phyloP scores from a whole-genome alignment of 257 asterid genomes.

The Petrea volubilis region DNA sequence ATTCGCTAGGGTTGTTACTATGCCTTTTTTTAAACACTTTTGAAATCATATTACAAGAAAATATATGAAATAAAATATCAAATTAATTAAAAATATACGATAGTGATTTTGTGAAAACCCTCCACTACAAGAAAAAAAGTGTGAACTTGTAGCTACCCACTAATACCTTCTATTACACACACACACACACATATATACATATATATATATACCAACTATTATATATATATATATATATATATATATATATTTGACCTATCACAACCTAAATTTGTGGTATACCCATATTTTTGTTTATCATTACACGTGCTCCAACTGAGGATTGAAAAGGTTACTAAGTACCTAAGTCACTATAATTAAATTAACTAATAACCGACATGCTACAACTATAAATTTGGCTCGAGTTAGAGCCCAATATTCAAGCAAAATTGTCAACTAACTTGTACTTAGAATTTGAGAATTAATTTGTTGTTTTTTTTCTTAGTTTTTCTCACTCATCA shows the following conservation, averaged over 20 bases:
- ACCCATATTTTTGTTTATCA: neutral
- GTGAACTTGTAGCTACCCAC: neutral
- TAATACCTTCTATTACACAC: too few relatives aligned
- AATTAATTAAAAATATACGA: too few relatives aligned
- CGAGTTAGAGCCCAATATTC: neutral
- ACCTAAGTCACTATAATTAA: neutral
- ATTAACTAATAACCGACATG: neutral
- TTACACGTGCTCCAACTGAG: slow-evolving; percentile 25
- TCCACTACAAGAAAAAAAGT: neutral
- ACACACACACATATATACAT: too few relatives aligned
- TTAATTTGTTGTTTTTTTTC: too few relatives aligned
- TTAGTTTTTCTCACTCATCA: neutral
- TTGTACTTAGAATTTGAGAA: neutral
- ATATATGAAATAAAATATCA: too few relatives aligned
- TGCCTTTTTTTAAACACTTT: too few relatives aligned
- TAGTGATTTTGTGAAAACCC: neutral
- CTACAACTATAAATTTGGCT: slow-evolving; percentile 26
- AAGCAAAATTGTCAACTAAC: slow-evolving; percentile 3
- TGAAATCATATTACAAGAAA: too few relatives aligned
- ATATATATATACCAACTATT: too few relatives aligned
- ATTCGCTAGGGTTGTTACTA: too few relatives aligned
- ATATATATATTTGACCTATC: neutral
- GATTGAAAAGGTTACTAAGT: neutral
- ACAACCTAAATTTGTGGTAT: neutral
- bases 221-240: too few relatives aligned